phyloP scores from a whole-genome alignment of 164 flowering plant species.

The Taxillus chinensis region DNA sequence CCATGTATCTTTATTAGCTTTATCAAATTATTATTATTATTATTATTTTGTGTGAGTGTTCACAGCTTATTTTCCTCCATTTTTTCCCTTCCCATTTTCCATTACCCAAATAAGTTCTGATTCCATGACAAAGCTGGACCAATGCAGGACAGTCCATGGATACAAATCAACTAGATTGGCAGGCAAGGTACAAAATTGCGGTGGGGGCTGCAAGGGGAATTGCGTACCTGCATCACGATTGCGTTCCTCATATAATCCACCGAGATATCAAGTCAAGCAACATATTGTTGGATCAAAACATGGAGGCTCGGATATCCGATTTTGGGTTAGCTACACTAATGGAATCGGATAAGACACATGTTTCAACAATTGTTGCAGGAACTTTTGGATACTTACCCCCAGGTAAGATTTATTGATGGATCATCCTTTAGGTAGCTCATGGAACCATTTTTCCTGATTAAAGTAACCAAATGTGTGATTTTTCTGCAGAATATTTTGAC shows the following conservation, averaged over 20 bases:
- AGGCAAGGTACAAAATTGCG: slow-evolving; percentile 74
- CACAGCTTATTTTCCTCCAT: background rate
- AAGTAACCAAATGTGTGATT: background rate
- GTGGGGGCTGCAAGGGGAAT: slow-evolving; percentile 87
- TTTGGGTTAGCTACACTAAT: slow-evolving; percentile 91
- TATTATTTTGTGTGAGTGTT: no score
- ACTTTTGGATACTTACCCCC: slow-evolving; percentile 97
- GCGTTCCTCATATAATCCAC: slow-evolving; percentile 91
- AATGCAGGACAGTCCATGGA: slow-evolving; percentile 53
- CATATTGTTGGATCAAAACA: slow-evolving; percentile 66
- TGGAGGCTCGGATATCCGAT: slow-evolving; percentile 91
- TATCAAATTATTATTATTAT: no score
- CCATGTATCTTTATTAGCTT: no score
- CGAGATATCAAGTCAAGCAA: slow-evolving; percentile 96
- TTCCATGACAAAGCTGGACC: background rate
- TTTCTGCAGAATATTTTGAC: slow-evolving; percentile 75
- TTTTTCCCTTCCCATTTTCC: background rate
- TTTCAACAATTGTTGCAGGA: slow-evolving; percentile 86
- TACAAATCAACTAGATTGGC: slow-evolving; percentile 60
- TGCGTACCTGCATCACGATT: slow-evolving; percentile 90
- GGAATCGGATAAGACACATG: slow-evolving; percentile 89
- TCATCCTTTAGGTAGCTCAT: background rate
- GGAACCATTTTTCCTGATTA: background rate
- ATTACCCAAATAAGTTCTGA: background rate
- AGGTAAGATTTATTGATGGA: slow-evolving; percentile 29